phyloP scores from a whole-genome alignment of 2,329 filamentous ascomycete species.

The Emmonsia crescens region DNA sequence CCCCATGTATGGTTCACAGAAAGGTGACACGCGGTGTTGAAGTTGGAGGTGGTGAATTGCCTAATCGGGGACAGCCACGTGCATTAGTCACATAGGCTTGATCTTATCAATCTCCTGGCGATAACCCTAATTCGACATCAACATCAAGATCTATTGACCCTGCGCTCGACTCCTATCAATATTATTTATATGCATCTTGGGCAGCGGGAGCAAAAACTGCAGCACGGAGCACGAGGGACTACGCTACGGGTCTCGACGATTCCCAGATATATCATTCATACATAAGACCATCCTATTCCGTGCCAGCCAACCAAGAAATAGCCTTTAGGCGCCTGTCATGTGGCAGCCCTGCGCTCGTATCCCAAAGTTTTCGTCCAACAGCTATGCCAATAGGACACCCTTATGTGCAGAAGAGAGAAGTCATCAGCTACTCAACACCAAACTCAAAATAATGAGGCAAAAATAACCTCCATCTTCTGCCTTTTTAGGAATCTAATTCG shows the following conservation, averaged over 20 bases:
- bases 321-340: not conserved
- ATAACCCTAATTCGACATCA: not conserved
- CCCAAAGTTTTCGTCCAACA: too few relatives aligned
- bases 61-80: not conserved
- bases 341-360: not conserved
- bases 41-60: not conserved
- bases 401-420: not conserved
- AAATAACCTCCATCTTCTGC: constrained; percentile 20
- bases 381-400: not conserved
- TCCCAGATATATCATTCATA: not conserved
- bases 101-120: not conserved
- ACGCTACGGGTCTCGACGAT: not conserved
- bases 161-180: not conserved
- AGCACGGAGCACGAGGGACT: not conserved
- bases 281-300: not conserved
- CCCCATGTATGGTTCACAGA: not conserved
- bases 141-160: not conserved
- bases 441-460: constrained; percentile 23
- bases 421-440: not conserved
- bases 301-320: not conserved
- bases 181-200: not conserved
- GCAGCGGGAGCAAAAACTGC: not conserved
- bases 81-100: not conserved
- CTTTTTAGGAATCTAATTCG: constrained; percentile 14
- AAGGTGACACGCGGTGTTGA: not conserved